Evolutionary conservation across 345 rosid species (phyloP).

Genomic region (Salix exigua): DNA sequence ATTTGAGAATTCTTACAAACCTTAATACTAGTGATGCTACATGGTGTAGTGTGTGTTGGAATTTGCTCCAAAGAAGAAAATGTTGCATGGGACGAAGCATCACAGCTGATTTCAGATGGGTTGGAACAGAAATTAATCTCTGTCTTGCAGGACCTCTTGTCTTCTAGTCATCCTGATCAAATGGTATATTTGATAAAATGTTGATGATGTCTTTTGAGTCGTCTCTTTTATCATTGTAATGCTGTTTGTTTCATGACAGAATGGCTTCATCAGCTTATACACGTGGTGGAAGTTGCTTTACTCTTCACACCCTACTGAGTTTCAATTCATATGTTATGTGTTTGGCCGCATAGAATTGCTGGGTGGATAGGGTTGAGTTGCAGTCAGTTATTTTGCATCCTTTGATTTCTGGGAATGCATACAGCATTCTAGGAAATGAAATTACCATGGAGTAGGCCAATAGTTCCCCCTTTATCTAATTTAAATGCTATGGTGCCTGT

Average conservation of each 20-base stretch:
- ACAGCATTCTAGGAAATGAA: not conserved
- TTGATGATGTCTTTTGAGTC: conserved; percentile 1
- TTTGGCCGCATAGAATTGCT: not conserved
- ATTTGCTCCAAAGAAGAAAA: conserved; percentile 41
- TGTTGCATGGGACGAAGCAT: conserved; percentile 42
- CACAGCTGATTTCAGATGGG: conserved; percentile 74
- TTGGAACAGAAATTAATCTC: conserved; percentile 60
- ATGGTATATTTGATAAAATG: conserved; percentile 46
- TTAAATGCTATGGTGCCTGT: too few species aligned
- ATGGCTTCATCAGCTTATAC: not conserved
- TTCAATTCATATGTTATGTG: not conserved
- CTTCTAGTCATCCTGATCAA: conserved; percentile 56
- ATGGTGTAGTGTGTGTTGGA: conserved; percentile 57
- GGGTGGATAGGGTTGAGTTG: not conserved
- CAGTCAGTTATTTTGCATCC: not conserved
- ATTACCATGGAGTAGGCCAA: not conserved
- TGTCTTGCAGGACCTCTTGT: conserved; percentile 54
- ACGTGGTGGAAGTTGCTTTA: not conserved
- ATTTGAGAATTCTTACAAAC: not conserved
- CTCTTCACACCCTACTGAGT: not conserved
- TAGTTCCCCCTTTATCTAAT: too few species aligned
- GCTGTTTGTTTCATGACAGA: not conserved
- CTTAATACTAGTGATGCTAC: not conserved
- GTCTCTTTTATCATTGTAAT: not conserved
- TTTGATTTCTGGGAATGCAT: not conserved